Conservation (phyloP, 2,329 filamentous ascomycete genomes). For the Aureobasidium sp. region DNA sequence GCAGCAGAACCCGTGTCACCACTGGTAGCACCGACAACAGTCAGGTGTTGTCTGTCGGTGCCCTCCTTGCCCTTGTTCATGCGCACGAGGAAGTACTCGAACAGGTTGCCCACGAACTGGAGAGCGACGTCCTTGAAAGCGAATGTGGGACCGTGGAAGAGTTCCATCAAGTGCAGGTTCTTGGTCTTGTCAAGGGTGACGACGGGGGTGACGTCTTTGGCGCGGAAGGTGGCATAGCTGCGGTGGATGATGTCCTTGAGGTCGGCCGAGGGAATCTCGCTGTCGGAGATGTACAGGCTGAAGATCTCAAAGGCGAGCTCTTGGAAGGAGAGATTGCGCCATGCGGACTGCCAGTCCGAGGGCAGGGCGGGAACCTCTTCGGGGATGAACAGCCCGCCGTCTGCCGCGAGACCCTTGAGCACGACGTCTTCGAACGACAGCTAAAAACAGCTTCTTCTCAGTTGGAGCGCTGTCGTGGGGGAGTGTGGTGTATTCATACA, state of each 20-base stretch:
- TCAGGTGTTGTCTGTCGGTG: constrained; percentile 65
- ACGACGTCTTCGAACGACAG: constrained; percentile 88
- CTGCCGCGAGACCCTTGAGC: constrained; percentile 75
- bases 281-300: constrained; percentile 73
- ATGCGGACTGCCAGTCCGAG: constrained; percentile 55
- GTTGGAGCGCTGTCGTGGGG: constrained; percentile 1
- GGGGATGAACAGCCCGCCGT: constrained; percentile 84
- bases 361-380: constrained; percentile 64
- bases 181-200: constrained; percentile 61
- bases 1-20: constrained; percentile 89
- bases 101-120: constrained; percentile 93
- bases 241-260: constrained; percentile 73
- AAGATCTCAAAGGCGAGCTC: constrained; percentile 80
- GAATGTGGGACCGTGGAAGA: constrained; percentile 94
- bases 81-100: constrained; percentile 74
- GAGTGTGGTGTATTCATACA: constrained; percentile 32
- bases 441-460: constrained; percentile 35
- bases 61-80: constrained; percentile 62
- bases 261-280: constrained; percentile 72
- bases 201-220: constrained; percentile 67
- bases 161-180: constrained; percentile 77
- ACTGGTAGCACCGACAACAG: constrained; percentile 77
- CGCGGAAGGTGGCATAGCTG: constrained; percentile 85
- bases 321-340: constrained; percentile 69
- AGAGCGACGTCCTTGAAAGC: constrained; percentile 93